A percentile compares a stretch with the other conserved stretches of the same genome.
Evolutionary conservation across 345 rosid species (phyloP).

Genomic region (Raphanus sativus): DNA sequence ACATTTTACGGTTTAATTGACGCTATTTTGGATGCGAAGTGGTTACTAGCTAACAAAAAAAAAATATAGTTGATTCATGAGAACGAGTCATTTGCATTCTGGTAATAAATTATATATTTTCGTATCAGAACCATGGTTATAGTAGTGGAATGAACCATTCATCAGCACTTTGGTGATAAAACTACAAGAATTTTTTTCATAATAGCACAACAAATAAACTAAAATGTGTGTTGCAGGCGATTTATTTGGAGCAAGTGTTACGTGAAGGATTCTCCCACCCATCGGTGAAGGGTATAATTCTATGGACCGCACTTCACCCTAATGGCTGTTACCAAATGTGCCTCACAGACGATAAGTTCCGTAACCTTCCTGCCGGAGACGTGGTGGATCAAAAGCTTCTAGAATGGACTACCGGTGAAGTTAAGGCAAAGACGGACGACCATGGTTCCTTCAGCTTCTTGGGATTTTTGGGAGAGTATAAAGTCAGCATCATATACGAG

Average conservation of each 20-base stretch:
- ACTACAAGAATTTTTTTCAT: too few species aligned
- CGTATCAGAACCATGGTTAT: background rate
- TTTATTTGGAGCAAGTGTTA: conserved; percentile 65
- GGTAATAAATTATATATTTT: background rate
- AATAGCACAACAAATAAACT: background rate
- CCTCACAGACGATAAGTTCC: conserved; percentile 55
- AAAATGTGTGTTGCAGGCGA: conserved; percentile 41
- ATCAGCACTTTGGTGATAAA: background rate
- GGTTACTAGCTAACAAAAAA: background rate
- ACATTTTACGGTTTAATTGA: too few species aligned
- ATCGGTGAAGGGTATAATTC: conserved; percentile 73
- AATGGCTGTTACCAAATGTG: conserved; percentile 88
- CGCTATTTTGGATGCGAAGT: background rate
- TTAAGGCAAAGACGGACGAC: conserved; percentile 46
- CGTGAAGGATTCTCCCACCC: conserved; percentile 93
- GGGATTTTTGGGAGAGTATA: conserved; percentile 76
- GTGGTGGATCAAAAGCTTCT: conserved; percentile 57
- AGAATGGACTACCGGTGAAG: conserved; percentile 58
- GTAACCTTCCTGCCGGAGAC: conserved; percentile 73
- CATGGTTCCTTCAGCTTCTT: conserved; percentile 63
- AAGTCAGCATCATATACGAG: conserved; percentile 35
- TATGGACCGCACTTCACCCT: conserved; percentile 82
- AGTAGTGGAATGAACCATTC: background rate
- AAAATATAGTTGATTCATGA: background rate
- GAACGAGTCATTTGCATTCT: background rate